phyloP scores from a whole-genome alignment of 495 filamentous ascomycete species.

The Podospora didyma region DNA sequence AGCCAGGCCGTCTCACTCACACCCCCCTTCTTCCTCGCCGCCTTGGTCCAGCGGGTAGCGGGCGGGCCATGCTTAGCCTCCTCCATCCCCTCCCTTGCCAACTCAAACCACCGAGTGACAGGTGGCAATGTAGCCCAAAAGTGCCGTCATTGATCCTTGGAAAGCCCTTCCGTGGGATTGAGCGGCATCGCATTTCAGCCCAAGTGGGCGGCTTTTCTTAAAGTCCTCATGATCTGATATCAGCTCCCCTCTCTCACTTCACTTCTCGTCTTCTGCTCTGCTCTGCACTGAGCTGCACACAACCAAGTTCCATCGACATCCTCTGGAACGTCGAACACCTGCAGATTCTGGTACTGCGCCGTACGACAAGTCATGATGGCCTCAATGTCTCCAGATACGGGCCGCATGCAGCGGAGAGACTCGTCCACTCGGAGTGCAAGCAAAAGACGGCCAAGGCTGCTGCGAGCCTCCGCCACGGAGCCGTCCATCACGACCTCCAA shows the following conservation, averaged over 20 bases:
- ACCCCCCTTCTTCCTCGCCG: conserved; percentile 3
- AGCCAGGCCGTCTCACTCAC: too few species aligned
- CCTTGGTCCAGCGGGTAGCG: conserved; percentile 24
- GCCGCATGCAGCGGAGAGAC: conserved; percentile 31
- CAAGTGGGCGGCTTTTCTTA: conserved; percentile 28
- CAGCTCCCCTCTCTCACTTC: conserved; percentile 4
- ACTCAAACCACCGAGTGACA: conserved; percentile 36
- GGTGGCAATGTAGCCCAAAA: conserved; percentile 36
- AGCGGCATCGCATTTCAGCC: conserved; percentile 33
- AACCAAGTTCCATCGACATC: not conserved
- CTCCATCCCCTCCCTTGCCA: conserved; percentile 17
- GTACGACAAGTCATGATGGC: conserved; percentile 24
- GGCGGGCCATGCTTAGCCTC: conserved; percentile 29
- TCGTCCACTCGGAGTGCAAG: conserved; percentile 30
- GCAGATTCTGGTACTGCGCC: not conserved
- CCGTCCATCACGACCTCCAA: conserved; percentile 54
- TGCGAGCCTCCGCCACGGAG: conserved; percentile 48
- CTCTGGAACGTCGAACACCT: not conserved
- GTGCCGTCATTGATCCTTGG: conserved; percentile 29
- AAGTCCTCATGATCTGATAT: conserved; percentile 18
- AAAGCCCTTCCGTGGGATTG: conserved; percentile 18
- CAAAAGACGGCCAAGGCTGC: conserved; percentile 42
- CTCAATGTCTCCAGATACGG: conserved; percentile 21
- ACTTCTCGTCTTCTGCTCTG: conserved; percentile 6
- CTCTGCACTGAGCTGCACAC: too few species aligned